Base-by-base conservation (phyloP, 805 yeast genomes). In the Limtongozyma cylindracea region DNA sequence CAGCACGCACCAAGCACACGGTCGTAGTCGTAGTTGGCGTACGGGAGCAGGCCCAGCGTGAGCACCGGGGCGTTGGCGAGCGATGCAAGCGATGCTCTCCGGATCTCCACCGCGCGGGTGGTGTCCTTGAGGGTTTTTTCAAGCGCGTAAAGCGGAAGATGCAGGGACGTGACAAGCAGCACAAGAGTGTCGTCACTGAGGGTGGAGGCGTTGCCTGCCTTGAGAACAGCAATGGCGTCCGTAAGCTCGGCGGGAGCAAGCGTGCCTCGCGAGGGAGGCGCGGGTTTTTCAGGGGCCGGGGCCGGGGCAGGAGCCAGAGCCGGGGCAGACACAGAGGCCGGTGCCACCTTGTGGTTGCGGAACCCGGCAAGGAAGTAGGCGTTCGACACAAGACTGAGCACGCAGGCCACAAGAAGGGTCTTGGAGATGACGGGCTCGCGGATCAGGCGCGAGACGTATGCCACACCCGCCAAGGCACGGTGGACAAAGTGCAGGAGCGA, bases 1-100 rank as follows among this genome's bases (percentile, higher is more conserved):
- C 99, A 88, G 52, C 99, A 88, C 7, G 98, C 95, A 29, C 98
- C 98, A 38, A 82, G 71, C 5, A 88, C 98, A 32, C 96, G 69
- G 41, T 80, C 91, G 42, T 80, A 88, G 42, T 88, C 94, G 40
- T 84, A 88, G 37, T 64, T 49, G 30, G 56, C 50, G 45, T 65
- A 80, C 10, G 99, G 99, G 30, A 88, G 54, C 30, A 64, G 61
- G 16, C 61, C 52, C 3, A 71, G 48, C 31, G 67, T 70, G 24
- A 88, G 54, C 10, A 76, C 67, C 24, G 92, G 80, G 11, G 91
- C 78, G 33, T 67, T 60, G 5, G 93, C 77, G 23, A 77, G 45
- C 22, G 64, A 59, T 11, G 95, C 76, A 35, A 88, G 72, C n/a
- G 92, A 82, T 25, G 64, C 66, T 49, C 99, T 73, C 49, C 99